Conservation (phyloP, 257 asterid genomes). For the Gentiana dahurica region DNA sequence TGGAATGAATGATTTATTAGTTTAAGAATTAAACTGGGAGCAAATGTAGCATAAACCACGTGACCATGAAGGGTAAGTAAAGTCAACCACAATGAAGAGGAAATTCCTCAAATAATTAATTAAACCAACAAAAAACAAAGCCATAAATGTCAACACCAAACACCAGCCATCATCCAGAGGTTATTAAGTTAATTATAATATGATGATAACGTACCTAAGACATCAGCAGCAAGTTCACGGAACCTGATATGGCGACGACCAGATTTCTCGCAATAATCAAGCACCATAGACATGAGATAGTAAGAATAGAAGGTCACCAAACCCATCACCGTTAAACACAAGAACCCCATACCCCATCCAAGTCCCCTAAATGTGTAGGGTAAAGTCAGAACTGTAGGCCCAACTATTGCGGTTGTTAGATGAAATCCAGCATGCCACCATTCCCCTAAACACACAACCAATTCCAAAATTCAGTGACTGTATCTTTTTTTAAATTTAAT, state of each 20-base stretch:
- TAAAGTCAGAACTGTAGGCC: slow-evolving; percentile 76
- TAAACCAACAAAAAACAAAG: no score
- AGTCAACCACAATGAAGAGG: no score
- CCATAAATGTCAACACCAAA: no score
- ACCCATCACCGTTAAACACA: slow-evolving; percentile 82
- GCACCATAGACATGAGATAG: slow-evolving; percentile 82
- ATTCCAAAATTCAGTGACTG: no score
- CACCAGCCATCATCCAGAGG: no score
- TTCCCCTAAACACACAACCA: slow-evolving; percentile 29
- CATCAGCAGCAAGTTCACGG: slow-evolving; percentile 96
- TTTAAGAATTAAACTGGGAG: slow-evolving; percentile 44
- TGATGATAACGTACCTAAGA: slow-evolving; percentile 36
- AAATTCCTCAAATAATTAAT: no score
- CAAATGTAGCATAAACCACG: slow-evolving; percentile 31
- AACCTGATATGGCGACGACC: slow-evolving; percentile 96
- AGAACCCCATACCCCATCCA: slow-evolving; percentile 71
- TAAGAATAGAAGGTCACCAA: slow-evolving; percentile 82
- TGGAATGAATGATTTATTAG: slow-evolving; percentile 9
- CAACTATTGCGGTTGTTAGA: slow-evolving; percentile 93
- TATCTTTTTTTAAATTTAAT: no score
- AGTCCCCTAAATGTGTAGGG: slow-evolving; percentile 89
- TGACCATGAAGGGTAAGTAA: neutral
- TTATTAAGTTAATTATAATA: no score
- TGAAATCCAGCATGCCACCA: slow-evolving; percentile 99
- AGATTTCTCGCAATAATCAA: slow-evolving; percentile 91